Base-by-base conservation (phyloP, 2,329 filamentous ascomycete species). In the Aciculosporium take region DNA sequence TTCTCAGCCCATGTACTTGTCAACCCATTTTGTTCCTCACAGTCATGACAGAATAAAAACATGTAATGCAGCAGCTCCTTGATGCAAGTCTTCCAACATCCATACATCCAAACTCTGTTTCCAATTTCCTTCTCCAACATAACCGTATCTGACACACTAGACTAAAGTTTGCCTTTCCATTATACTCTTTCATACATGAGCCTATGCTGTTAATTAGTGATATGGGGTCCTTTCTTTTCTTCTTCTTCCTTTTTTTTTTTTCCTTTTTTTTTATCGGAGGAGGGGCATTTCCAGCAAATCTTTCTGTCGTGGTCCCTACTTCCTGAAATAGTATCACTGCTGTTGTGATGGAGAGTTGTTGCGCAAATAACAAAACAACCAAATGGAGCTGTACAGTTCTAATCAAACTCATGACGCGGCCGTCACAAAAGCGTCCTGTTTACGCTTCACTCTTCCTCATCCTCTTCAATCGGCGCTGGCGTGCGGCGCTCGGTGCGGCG, bases 381-480 rank as follows among this genome's bases (percentile, higher is more conserved):
- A 15, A 21, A 9, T 3, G 15, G 20, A 15, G 9, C 5, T 25
- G 7, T 13, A 28, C 2, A 40, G 8, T 30, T 15, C 7, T 13
- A 21, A 18, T 9, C 25, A 21, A 37, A 37, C 12, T 21, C 17
- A 12, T 13, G 5, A 7, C 13, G 27, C 6, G 13, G 17, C 12
- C 9, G n/a, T 13, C 15, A n/a, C 7, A 7, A 9, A 30, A 23
- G 1, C 6, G 18, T 23, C 23, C 5, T 10, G 18, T 4, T 5
- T 10, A 3, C 17, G 7, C 15, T 21, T 47, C 46, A 55, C 48
- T 88, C 89, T 28, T 86, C 66, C 0, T 70, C 66, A 50, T 89
- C 84, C 56, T 85, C 81, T 52, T 81, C 77, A 42, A 86, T 82
- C 5, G 76, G 73, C 12, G 81, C 81, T 1, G 82, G 82, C 17